Conservation (phyloP, 2,329 filamentous ascomycete genomes). For the Fusarium torreyae region DNA sequence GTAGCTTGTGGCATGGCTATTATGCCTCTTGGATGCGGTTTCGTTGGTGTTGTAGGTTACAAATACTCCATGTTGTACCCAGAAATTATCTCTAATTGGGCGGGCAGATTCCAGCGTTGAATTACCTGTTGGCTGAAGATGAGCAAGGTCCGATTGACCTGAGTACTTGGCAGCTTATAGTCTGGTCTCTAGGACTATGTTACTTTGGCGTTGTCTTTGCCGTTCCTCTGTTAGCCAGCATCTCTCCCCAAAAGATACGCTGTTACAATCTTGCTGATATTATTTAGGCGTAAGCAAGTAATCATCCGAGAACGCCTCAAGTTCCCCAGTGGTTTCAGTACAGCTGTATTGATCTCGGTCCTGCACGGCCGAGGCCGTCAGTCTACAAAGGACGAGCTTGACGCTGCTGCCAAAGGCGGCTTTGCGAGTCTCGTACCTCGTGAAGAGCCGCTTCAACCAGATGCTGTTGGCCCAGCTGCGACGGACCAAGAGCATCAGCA, state of each 20-base stretch:
- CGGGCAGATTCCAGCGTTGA: constrained; percentile 83
- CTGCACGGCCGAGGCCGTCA: constrained; percentile 76
- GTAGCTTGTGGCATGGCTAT: constrained; percentile 96
- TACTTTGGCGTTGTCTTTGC: constrained; percentile 98
- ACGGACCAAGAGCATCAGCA: constrained; percentile 54
- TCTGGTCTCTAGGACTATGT: constrained; percentile 94
- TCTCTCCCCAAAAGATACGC: neutral
- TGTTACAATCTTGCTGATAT: constrained; percentile 13
- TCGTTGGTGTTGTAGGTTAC: constrained; percentile 82
- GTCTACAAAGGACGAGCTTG: constrained; percentile 54
- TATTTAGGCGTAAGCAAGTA: constrained; percentile 80
- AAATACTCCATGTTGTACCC: neutral
- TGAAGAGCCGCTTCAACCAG: constrained; percentile 40
- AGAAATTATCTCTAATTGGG: constrained; percentile 13
- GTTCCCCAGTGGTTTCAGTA: constrained; percentile 96
- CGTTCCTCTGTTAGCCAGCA: constrained; percentile 76
- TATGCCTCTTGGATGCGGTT: constrained; percentile 95
- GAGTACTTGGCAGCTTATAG: constrained; percentile 81
- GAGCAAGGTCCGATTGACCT: constrained; percentile 85
- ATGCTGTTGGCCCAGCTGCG: constrained; percentile 46
- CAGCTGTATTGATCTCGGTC: constrained; percentile 91
- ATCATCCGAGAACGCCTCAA: constrained; percentile 93
- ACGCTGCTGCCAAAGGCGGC: constrained; percentile 56
- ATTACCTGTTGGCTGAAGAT: constrained; percentile 82
- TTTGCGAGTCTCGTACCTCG: constrained; percentile 62